Conservation (phyloP, 1,139 yeast genomes). For the Magnusiomyces suaveolens region DNA sequence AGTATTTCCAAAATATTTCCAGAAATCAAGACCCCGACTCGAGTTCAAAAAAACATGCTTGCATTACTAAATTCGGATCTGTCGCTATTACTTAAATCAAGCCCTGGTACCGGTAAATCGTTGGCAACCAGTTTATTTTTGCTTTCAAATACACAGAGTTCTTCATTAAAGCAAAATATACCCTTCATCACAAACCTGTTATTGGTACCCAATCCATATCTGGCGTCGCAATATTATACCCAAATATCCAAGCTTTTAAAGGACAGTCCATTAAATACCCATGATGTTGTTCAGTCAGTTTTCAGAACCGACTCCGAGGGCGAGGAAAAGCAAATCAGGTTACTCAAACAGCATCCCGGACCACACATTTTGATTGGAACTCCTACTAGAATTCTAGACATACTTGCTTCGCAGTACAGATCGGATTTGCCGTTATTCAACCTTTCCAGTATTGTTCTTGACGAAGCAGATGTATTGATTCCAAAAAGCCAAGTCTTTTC, state of each 20-base stretch:
- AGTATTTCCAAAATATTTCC: conserved; percentile 14
- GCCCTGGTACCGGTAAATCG: conserved; percentile 27
- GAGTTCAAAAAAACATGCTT: conserved; percentile 27
- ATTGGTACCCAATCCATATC: conserved; percentile 73
- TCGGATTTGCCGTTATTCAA: conserved; percentile 16
- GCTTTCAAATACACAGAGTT: conserved; percentile 14
- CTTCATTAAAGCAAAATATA: background rate
- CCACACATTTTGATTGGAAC: conserved; percentile 80
- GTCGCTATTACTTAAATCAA: conserved; percentile 23
- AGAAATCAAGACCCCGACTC: conserved; percentile 21
- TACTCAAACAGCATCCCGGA: conserved; percentile 52
- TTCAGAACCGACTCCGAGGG: conserved; percentile 77
- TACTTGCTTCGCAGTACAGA: conserved; percentile 33
- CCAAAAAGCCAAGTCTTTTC: conserved; percentile 7
- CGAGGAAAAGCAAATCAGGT: conserved; percentile 56
- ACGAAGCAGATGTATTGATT: conserved; percentile 20
- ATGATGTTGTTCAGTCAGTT: conserved; percentile 38
- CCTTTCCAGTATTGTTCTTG: conserved; percentile 20
- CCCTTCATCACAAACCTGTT: conserved; percentile 34
- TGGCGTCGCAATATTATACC: conserved; percentile 63
- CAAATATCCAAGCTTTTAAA: conserved; percentile 30
- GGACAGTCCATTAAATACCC: conserved; percentile 39
- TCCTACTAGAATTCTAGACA: conserved; percentile 76
- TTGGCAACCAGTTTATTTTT: conserved; percentile 22
- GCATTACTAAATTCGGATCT: conserved; percentile 26